Evolutionary conservation across 495 filamentous ascomycete species (phyloP), one percentile per base, ranked within the genome.

Genomic region (Barbatosphaeria neglecta): DNA sequence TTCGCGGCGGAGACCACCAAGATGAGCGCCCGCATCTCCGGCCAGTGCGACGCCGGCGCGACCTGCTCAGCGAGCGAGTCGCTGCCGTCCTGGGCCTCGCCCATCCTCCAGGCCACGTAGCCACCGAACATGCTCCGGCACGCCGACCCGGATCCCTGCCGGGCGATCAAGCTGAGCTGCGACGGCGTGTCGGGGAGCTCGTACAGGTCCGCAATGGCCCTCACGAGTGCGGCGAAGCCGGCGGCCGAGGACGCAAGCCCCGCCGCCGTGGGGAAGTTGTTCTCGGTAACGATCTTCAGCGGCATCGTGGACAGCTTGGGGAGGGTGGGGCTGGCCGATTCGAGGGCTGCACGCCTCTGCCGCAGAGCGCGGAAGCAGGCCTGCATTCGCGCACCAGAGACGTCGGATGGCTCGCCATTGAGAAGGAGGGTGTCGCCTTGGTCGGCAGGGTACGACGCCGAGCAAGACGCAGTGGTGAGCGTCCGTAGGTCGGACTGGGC

Each of bases 201-300:
- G 68, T 96, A 98, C 24, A 98, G 76, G 60, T 96, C 74, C 13
- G 93, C 92, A 51, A 98, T 86, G 35, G 88, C 87, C 39, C 90
- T 80, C 35, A 97, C 89, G 0, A 98, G 79, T 13, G 92, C 92
- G 15, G 92, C 92, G 58, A 97, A 97, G 28, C 92, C 92, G 4
- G 92, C 92, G 13, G 92, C 92, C 0, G 85, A 92, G 41, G 80
- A 86, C 20, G 92, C 92, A 17, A 98, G 81, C 15, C 92, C 92
- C n/a, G 92, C 92, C 23, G 92, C 92, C 20, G 92, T 98, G 44
- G 92, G 92, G 78, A 98, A 98, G 73, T 98, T 98, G 76, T 98
- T 98, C 65, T 87, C 82, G 49, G 83, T 87, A 45, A 90, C 87
- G 50, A 97, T 81, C 37, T 81, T 81, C 44, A 98, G 77, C 19